A percentile compares a stretch with the other conserved stretches of the same genome.
phyloP scores from a whole-genome alignment of 2,329 filamentous ascomycete species.

The Lasiodiplodia sp. region DNA sequence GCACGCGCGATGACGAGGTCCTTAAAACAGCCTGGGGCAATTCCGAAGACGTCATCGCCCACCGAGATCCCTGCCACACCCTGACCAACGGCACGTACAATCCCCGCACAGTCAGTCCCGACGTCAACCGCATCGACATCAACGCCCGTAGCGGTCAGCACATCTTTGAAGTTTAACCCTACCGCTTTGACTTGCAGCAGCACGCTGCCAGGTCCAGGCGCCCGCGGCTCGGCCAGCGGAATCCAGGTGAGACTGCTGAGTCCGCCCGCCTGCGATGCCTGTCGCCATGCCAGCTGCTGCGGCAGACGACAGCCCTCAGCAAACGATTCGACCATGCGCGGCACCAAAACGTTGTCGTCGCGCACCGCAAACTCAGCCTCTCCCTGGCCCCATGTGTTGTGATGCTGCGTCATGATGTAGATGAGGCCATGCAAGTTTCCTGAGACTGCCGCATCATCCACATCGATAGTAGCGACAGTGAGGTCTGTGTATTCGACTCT shows the following conservation, averaged over 20 bases:
- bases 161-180: constrained; percentile 30
- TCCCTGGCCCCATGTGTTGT: neutral
- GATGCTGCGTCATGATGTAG: neutral
- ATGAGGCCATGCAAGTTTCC: neutral
- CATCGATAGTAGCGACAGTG: neutral
- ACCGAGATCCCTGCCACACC: constrained; percentile 23
- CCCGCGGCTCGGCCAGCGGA: neutral
- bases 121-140: constrained; percentile 22
- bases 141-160: constrained; percentile 30
- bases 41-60: constrained; percentile 27
- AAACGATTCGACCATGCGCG: neutral
- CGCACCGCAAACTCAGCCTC: neutral
- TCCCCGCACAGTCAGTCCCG: constrained; percentile 32
- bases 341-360: neutral
- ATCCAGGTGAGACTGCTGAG: neutral
- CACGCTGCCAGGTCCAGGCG: constrained; percentile 36
- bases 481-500: neutral
- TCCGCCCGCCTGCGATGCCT: neutral
- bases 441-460: neutral
- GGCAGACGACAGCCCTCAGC: neutral
- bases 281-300: neutral
- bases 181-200: constrained; percentile 33
- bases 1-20: neutral
- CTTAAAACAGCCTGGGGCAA: neutral
- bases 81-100: constrained; percentile 32